Conservation (phyloP, 2,329 filamentous ascomycete genomes). For the Xylaria sp. region DNA sequence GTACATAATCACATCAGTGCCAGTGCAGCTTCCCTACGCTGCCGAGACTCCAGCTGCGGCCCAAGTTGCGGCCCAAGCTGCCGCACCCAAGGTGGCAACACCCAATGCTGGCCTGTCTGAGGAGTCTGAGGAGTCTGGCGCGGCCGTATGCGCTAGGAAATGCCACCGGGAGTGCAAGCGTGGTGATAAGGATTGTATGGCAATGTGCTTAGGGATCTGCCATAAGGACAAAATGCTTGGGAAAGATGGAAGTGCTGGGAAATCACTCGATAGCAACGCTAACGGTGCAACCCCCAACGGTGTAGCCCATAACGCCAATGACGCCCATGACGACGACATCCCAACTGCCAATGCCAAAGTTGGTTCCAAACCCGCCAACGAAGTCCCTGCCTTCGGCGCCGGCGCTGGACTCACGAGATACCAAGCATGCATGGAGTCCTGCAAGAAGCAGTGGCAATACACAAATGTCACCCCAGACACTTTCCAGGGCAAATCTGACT, state of each 20-base stretch:
- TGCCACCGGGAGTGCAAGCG: constrained; percentile 13
- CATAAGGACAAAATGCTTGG: not conserved
- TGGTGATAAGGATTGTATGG: not conserved
- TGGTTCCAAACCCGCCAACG: not conserved
- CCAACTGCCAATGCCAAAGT: not conserved
- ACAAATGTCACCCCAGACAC: constrained; percentile 15
- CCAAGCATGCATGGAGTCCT: constrained; percentile 27
- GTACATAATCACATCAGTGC: not conserved
- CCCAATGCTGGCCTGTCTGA: not conserved
- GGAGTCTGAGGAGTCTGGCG: not conserved
- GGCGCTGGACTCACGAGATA: constrained; percentile 9
- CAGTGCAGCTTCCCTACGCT: not conserved
- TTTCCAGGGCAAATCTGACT: constrained; percentile 13
- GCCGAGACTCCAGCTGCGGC: not conserved
- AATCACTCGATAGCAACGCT: not conserved
- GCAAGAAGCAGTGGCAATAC: not conserved
- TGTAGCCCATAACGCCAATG: not conserved
- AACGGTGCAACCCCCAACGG: no score
- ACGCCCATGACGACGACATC: not conserved
- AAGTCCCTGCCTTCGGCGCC: not conserved
- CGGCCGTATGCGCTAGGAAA: constrained; percentile 10
- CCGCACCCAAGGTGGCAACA: not conserved
- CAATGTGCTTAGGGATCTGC: not conserved
- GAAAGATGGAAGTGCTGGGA: not conserved
- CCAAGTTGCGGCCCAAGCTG: not conserved